Evolutionary conservation across 345 rosid genomes (phyloP).

Genomic region (Acer campestre): DNA sequence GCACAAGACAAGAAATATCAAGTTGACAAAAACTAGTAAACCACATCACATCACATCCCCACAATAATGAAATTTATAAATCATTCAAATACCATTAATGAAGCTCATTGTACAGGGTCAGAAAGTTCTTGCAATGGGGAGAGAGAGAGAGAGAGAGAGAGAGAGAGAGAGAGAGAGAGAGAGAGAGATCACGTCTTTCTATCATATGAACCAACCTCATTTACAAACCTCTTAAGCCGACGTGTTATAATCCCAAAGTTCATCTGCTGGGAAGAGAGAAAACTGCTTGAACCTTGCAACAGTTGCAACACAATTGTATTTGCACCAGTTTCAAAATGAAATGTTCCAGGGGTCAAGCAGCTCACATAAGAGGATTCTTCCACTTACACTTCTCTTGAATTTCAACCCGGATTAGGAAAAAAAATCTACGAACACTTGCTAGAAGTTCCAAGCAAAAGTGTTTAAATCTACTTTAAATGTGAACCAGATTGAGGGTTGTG

Average conservation of each 20-base stretch:
- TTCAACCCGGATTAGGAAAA: neutral
- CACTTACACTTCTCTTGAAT: constrained; percentile 6
- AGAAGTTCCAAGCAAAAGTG: neutral
- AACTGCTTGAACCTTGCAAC: constrained; percentile 40
- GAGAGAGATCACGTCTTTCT: neutral
- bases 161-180: neutral
- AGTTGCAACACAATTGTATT: constrained; percentile 21
- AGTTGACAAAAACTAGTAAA: neutral
- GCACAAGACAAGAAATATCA: neutral
- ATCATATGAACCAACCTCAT: constrained; percentile 10
- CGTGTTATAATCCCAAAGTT: neutral
- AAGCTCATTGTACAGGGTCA: neutral
- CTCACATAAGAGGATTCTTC: constrained; percentile 27
- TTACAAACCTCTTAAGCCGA: constrained; percentile 17
- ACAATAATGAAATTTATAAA: neutral
- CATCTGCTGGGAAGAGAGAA: constrained; percentile 10
- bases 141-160: neutral
- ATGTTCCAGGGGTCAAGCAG: constrained; percentile 28
- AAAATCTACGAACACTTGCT: constrained; percentile 9
- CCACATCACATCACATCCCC: neutral
- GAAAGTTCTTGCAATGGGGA: too few relatives aligned
- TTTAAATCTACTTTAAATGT: constrained; percentile 40
- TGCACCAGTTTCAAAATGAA: constrained; percentile 13
- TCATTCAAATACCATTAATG: neutral
- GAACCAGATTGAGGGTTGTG: constrained; percentile 47